Evolutionary conservation across 2,329 filamentous ascomycete species (phyloP), one percentile per base, ranked within the genome.

Genomic region (Aureobasidium melanogenum): DNA sequence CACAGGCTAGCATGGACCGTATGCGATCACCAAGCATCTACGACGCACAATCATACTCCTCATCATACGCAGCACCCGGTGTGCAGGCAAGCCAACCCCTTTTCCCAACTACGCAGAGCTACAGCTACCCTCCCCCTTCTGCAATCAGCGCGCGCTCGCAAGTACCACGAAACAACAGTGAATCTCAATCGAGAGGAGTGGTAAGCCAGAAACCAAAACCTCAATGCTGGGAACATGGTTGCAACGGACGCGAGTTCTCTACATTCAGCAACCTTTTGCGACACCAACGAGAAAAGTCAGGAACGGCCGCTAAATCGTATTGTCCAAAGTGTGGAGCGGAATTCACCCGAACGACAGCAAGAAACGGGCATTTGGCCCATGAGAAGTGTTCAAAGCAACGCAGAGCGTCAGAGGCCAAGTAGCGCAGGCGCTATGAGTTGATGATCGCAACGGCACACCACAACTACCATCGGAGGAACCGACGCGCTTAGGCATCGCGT

Each of bases 221-320:
- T 48, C 91, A 96, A 72, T 97, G 93, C 75, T 97, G 90, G 89
- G 93, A 97, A 64, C 93, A 97, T 70, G 93, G 92, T 12, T 97
- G 93, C 79, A 96, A 97, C 69, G 93, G 93, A 22, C 86, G 92
- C 32, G 89, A 96, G 70, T 97, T 97, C 71, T 96, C 91, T 19
- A 97, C 93, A 3, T 97, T 97, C 72, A 96, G 91, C 82, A 97
- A 97, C 72, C 82, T 97, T 3, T 79, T 97, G 39, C 83, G 93
- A 64, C 93, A 97, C 73, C 92, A 97, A 74, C 84, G 93, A 46
- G 93, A 97, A 75, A 97, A 96, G 74, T 95, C 90, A 0, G 93
- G 93, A 28, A 91, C 92, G 57, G 90, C 92, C 12, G 81, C 88
- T 32, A 97, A 97, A 76, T 90, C 91, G 3, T 86, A 87, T 54